phyloP scores from a whole-genome alignment of 139 green algal species.

The Chlorella sp. region DNA sequence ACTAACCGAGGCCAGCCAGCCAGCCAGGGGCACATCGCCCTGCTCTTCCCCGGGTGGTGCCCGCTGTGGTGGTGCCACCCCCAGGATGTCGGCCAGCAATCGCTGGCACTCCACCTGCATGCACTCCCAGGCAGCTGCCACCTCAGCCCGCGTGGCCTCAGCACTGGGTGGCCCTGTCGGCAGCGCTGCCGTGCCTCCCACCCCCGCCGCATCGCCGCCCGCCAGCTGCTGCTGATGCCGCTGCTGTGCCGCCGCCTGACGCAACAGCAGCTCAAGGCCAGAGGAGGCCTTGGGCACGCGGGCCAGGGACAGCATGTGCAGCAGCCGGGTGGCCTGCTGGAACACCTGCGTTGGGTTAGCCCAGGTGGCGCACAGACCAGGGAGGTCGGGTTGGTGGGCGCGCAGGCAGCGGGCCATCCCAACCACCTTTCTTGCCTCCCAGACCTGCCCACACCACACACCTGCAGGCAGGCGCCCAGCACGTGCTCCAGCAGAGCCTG shows the following conservation, averaged over 20 bases:
- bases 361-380: not conserved
- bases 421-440: no score
- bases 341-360: constrained; percentile 1
- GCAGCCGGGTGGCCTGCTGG: constrained; percentile 8
- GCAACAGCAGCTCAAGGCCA: constrained; percentile 61
- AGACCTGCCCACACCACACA: not conserved
- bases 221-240: not conserved
- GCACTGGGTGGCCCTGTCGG: not conserved
- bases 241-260: not conserved
- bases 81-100: constrained; percentile 58
- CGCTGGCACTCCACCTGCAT: constrained; percentile 60
- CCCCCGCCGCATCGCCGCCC: not conserved
- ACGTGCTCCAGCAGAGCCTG: constrained; percentile 44
- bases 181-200: not conserved
- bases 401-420: no score
- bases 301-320: constrained; percentile 46
- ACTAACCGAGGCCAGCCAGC: constrained; percentile 44
- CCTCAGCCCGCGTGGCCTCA: constrained; percentile 15
- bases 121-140: constrained; percentile 55
- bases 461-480: constrained; percentile 59
- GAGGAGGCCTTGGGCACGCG: constrained; percentile 38
- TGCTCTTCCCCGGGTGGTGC: constrained; percentile 3
- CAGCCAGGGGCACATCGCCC: constrained; percentile 23
- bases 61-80: constrained; percentile 17
- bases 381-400: not conserved